Evolutionary conservation across 169 alveolate species (phyloP).

Genomic region (Plasmodium fragile): DNA sequence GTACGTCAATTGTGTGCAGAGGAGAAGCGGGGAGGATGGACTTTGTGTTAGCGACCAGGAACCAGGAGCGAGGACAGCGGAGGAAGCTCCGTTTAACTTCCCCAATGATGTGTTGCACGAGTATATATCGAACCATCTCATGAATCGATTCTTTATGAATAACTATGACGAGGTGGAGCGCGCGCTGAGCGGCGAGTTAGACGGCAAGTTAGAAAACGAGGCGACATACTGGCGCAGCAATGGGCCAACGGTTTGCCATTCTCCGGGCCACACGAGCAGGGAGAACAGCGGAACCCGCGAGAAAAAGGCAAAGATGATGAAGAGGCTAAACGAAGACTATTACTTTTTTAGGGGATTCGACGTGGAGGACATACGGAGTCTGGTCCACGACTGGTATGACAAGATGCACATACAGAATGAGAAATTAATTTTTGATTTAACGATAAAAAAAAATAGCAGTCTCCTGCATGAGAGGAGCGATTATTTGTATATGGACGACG

Average conservation of each 20-base stretch:
- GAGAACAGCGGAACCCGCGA: background rate
- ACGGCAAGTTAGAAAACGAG: background rate
- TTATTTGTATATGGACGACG: slow-evolving; percentile 5
- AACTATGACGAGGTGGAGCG: slow-evolving; percentile 45
- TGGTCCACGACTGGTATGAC: slow-evolving; percentile 20
- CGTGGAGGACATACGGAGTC: slow-evolving; percentile 14
- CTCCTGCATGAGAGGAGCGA: background rate
- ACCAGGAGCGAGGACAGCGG: background rate
- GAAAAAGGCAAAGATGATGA: background rate
- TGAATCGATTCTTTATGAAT: slow-evolving; percentile 14
- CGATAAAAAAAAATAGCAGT: background rate
- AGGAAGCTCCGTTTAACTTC: background rate
- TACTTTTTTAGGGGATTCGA: slow-evolving; percentile 57
- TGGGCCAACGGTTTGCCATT: too few relatives aligned
- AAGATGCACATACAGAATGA: slow-evolving; percentile 14
- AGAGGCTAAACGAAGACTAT: slow-evolving; percentile 32
- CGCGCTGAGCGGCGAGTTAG: background rate
- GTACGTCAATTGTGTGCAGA: slow-evolving; percentile 6
- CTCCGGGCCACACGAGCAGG: too few relatives aligned
- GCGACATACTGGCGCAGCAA: too few relatives aligned
- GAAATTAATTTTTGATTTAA: background rate
- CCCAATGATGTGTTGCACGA: slow-evolving; percentile 38
- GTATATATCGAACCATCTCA: slow-evolving; percentile 10
- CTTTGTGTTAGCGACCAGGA: background rate
- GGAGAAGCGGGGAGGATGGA: background rate